phyloP scores from a whole-genome alignment of 495 filamentous ascomycete genomes.

The Tuber calosporum region DNA sequence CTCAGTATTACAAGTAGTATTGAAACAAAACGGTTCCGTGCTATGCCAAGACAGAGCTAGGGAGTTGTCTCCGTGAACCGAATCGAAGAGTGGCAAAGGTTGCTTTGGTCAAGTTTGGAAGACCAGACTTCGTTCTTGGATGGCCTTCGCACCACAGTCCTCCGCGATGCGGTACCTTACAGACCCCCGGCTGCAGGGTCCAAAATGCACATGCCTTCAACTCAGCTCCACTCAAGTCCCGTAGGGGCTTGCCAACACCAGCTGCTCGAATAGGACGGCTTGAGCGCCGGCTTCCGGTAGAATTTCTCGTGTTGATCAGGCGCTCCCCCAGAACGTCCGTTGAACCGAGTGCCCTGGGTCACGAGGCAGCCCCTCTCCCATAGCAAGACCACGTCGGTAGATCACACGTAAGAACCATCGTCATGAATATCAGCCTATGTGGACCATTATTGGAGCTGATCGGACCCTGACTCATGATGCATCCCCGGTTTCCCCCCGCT shows the following conservation, averaged over 20 bases:
- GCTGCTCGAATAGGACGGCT: background rate
- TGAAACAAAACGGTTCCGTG: background rate
- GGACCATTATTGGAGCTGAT: background rate
- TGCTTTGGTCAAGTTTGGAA: background rate
- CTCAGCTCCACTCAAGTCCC: background rate
- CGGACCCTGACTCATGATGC: background rate
- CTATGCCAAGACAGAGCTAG: background rate
- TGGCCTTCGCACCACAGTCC: background rate
- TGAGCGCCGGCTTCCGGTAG: background rate
- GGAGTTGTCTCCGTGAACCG: background rate
- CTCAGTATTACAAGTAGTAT: background rate
- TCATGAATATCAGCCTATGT: background rate
- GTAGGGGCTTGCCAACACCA: background rate
- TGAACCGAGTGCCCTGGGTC: background rate
- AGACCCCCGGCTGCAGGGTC: background rate
- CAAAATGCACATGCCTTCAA: background rate
- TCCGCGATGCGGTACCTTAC: background rate
- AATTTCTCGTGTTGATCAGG: background rate
- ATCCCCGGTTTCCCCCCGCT: background rate
- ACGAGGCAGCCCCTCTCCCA: background rate
- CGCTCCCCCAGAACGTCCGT: background rate
- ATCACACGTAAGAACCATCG: background rate
- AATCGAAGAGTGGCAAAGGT: background rate
- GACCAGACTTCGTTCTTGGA: background rate
- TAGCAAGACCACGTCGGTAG: background rate